Percentiles rank a stretch among this genome's conserved stretches.
Evolutionary conservation across 2,329 filamentous ascomycete genomes (phyloP).

Genomic region (Chalaropsis thielavioides): DNA sequence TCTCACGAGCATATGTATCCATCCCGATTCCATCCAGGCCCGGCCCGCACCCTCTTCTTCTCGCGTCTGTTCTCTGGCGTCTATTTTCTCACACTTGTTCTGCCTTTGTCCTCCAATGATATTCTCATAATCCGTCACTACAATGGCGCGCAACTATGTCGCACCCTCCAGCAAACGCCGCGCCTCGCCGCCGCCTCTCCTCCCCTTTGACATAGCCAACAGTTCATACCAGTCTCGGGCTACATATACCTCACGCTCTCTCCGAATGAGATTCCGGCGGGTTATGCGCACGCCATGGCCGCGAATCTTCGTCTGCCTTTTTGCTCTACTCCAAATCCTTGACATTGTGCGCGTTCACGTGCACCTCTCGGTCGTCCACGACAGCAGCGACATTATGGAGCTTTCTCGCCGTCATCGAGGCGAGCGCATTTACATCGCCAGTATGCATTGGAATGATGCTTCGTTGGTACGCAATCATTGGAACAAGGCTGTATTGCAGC

Average conservation of each 20-base stretch:
- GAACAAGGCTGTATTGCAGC: slow-evolving; percentile 43
- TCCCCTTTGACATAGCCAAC: slow-evolving; percentile 12
- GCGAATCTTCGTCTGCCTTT: slow-evolving; percentile 25
- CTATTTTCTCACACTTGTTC: neutral
- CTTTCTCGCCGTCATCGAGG: slow-evolving; percentile 21
- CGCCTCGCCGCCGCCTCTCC: slow-evolving; percentile 15
- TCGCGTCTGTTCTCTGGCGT: neutral
- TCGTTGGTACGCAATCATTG: slow-evolving; percentile 45
- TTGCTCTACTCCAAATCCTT: slow-evolving; percentile 27
- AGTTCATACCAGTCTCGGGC: slow-evolving; percentile 12
- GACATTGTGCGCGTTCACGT: slow-evolving; percentile 28
- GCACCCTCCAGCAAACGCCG: slow-evolving; percentile 4
- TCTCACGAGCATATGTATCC: neutral
- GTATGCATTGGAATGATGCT: slow-evolving; percentile 55
- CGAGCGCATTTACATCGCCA: slow-evolving; percentile 49
- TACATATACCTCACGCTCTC: neutral
- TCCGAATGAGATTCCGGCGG: slow-evolving; percentile 26
- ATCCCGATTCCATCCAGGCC: neutral
- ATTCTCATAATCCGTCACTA: neutral
- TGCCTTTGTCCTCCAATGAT: neutral
- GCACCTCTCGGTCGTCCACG: slow-evolving; percentile 20
- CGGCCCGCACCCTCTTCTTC: neutral
- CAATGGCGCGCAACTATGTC: slow-evolving; percentile 8
- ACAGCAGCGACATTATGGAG: slow-evolving; percentile 12
- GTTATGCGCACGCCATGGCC: slow-evolving; percentile 26